Evolutionary conservation across 129 eudicot species (phyloP), one percentile per base, ranked within the genome.

Genomic region (Centella asiatica): DNA sequence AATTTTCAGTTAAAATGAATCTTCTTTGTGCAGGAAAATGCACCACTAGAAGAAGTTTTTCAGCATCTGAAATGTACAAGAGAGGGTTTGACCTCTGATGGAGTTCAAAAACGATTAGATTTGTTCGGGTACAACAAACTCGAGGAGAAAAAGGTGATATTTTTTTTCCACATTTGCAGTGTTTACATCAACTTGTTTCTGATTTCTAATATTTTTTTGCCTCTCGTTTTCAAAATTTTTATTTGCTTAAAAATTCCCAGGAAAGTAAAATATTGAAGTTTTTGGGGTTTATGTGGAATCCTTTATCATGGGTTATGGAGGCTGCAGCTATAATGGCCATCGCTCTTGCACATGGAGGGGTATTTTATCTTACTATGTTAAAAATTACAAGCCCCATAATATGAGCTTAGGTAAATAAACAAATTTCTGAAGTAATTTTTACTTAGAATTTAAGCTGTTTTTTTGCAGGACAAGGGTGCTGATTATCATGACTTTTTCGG

Each of bases 231-330:
- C 27, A 12, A n/a, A 13, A 34, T 26, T 49, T 73, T 17, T 9
- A 44, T 45, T 1, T 60, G 19, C n/a, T 49, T 20, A 0, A 17
- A 18, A 26, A 3, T 51, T 63, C 45, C 19, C 55, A 89, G 97
- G 97, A 85, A 76, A 89, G 82, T 60, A 89, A 89, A 64, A n/a
- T 89, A 31, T 69, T 89, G 77, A 89, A 89, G 68, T 89, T 89
- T 52, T 72, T 89, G 73, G 95, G 95, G 11, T 89, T 89, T 64
- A 85, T 89, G 97, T 89, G 97, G 97, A 88, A 88, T 68, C 97
- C 97, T 26, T 73, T 88, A 24, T 88, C 97, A 15, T 88, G 97
- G 97, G 97, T 88, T 52, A 88, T 88, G 97, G 97, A 88, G 76
- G 97, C 97, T 4, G 97, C 90, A 39, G 90, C 95, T 77, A 52